phyloP scores from a whole-genome alignment of 805 yeast species.

The Starmera caribaea region DNA sequence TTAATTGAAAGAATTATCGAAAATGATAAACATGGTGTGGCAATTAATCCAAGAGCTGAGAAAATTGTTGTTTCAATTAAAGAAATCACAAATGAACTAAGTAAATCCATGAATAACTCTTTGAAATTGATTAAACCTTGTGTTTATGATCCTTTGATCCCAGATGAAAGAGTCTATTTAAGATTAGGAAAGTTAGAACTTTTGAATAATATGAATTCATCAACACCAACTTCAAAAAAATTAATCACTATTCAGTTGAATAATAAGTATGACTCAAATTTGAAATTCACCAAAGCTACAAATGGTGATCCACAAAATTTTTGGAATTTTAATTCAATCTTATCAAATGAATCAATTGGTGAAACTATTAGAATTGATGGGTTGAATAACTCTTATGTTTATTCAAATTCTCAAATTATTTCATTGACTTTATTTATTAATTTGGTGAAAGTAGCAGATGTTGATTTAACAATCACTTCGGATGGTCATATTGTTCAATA shows the following conservation, averaged over 20 bases:
- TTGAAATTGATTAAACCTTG: conserved; percentile 51
- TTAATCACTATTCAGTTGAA: conserved; percentile 38
- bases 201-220: conserved; percentile 7
- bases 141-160: conserved; percentile 53
- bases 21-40: conserved; percentile 69
- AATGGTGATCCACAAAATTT: conserved; percentile 39
- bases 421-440: conserved; percentile 50
- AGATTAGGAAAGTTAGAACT: conserved; percentile 40
- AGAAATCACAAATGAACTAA: conserved; percentile 48
- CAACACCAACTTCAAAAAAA: conserved; percentile 21
- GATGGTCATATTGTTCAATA: conserved; percentile 39
- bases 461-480: conserved; percentile 39
- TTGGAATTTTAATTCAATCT: conserved; percentile 71
- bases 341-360: conserved; percentile 61
- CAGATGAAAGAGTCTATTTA: conserved; percentile 52
- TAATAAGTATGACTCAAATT: conserved; percentile 37
- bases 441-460: conserved; percentile 53
- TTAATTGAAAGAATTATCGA: conserved; percentile 65
- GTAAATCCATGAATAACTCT: conserved; percentile 35
- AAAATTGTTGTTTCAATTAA: conserved; percentile 59
- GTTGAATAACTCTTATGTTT: conserved; percentile 27
- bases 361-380: conserved; percentile 62
- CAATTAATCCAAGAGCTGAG: conserved; percentile 75
- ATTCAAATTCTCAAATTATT: conserved; percentile 40
- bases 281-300: conserved; percentile 58